phyloP scores from a whole-genome alignment of 2,329 filamentous ascomycete species.

The Biscogniauxia marginata region DNA sequence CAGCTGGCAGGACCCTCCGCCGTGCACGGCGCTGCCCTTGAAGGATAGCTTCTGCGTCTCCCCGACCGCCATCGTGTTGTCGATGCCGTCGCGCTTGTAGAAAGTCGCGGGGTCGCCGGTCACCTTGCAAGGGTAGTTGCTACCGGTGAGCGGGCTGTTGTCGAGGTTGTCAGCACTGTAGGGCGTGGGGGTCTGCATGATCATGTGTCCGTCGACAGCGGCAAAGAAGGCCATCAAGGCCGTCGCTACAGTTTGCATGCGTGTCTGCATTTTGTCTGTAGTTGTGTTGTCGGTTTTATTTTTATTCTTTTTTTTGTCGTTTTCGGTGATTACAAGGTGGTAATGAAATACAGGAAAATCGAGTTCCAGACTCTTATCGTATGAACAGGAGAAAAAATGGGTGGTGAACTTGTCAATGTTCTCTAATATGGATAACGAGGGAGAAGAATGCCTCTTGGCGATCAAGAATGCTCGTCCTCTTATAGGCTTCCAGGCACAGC shows the following conservation, averaged over 20 bases:
- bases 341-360: not conserved
- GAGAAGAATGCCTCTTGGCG: not conserved
- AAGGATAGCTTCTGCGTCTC: constrained; percentile 52
- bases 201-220: constrained; percentile 61
- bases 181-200: constrained; percentile 57
- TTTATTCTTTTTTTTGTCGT: not conserved
- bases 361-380: constrained; percentile 17
- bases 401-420: not conserved
- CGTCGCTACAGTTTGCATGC: constrained; percentile 30
- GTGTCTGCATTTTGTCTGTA: constrained; percentile 41
- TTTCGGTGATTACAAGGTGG: not conserved
- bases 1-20: constrained; percentile 73
- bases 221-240: constrained; percentile 48
- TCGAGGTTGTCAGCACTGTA: constrained; percentile 44
- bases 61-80: constrained; percentile 41
- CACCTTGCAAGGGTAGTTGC: constrained; percentile 68
- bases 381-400: constrained; percentile 2
- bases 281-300: not conserved
- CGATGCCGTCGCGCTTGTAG: constrained; percentile 39
- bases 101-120: constrained; percentile 27
- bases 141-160: constrained; percentile 56
- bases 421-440: constrained; percentile 4
- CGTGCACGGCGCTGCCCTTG: constrained; percentile 62
- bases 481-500: constrained; percentile 8
- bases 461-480: constrained; percentile 1